These are phyloP conservation scores for Auxenochlorella protothecoides DNA, from an alignment of 139 green algal species.

Conservation along the genomic window DNA sequence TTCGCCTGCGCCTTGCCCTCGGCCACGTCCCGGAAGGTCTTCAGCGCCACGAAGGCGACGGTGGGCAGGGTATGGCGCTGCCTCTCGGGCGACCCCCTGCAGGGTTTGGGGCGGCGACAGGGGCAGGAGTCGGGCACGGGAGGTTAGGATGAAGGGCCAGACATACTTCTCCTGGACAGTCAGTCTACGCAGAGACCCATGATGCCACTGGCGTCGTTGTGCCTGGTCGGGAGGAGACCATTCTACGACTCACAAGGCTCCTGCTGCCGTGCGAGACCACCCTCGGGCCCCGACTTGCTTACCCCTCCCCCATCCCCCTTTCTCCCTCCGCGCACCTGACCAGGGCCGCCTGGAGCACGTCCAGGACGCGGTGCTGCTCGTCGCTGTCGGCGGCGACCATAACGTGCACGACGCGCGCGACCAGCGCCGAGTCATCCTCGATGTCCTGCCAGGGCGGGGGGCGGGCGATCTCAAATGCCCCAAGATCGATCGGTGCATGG, in stretches of 20 bases:
- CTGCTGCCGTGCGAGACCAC: no score
- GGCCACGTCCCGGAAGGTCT: constrained; percentile 20
- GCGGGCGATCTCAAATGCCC: no score
- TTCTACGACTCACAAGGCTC: no score
- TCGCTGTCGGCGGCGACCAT: constrained; percentile 43
- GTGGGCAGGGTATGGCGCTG: constrained; percentile 68
- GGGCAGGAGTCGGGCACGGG: no score
- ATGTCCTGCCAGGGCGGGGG: constrained; percentile 47
- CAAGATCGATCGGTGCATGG: no score
- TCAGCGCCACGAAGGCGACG: constrained; percentile 61
- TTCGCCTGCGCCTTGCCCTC: neutral
- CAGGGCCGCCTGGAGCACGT: constrained; percentile 37
- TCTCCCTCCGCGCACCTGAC: neutral
- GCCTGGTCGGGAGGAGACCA: no score
- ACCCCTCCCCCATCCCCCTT: no score
- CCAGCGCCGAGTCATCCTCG: constrained; percentile 76
- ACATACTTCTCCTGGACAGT: no score
- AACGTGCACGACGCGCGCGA: constrained; percentile 82
- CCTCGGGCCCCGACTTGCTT: no score
- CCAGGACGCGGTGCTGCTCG: constrained; percentile 61
- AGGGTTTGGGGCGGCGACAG: neutral
- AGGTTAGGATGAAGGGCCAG: no score
- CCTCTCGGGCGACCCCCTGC: constrained; percentile 51
- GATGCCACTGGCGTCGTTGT: no score
- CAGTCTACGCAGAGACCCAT: no score